Evolutionary conservation across 768 basidiomycete species (phyloP).

Genomic region (Mycena olivaceomarginata): DNA sequence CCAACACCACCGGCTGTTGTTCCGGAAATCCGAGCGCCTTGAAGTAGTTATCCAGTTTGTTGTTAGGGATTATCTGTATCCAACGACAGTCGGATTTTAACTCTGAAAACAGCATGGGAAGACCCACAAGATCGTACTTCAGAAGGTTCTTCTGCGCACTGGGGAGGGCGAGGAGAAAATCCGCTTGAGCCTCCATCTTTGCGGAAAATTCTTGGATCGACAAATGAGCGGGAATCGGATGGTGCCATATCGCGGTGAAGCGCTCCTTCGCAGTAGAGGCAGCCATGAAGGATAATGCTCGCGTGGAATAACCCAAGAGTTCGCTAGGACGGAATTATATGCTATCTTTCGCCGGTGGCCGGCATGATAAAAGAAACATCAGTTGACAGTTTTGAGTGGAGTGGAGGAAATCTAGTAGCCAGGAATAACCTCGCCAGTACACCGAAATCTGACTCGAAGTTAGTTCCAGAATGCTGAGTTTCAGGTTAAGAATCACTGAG

Average conservation of each 20-base stretch:
- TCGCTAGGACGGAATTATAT: conserved; percentile 12
- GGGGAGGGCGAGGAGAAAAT: conserved; percentile 10
- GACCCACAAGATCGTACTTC: conserved; percentile 22
- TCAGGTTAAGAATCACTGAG: too few relatives aligned
- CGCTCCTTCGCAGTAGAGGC: conserved; percentile 12
- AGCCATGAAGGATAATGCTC: neutral
- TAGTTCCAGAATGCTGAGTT: too few relatives aligned
- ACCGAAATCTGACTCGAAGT: too few relatives aligned
- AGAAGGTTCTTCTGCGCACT: conserved; percentile 4
- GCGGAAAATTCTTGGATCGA: conserved; percentile 16
- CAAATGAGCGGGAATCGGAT: conserved; percentile 11
- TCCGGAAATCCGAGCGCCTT: conserved; percentile 24
- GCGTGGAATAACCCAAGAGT: conserved; percentile 1
- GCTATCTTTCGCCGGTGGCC: conserved; percentile 3
- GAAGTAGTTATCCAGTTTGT: conserved; percentile 21
- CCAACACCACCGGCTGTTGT: conserved; percentile 14
- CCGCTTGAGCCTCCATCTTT: conserved; percentile 12
- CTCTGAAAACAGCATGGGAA: conserved; percentile 8
- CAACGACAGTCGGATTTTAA: neutral
- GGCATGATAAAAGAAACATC: conserved; percentile 6
- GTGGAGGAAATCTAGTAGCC: neutral
- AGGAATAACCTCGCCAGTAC: neutral
- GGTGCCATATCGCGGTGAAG: conserved; percentile 11
- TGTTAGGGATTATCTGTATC: conserved; percentile 16
- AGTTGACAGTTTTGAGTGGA: neutral